Evolutionary conservation across 495 filamentous ascomycete species (phyloP).

Genomic region (Sordaria brevicollis): DNA sequence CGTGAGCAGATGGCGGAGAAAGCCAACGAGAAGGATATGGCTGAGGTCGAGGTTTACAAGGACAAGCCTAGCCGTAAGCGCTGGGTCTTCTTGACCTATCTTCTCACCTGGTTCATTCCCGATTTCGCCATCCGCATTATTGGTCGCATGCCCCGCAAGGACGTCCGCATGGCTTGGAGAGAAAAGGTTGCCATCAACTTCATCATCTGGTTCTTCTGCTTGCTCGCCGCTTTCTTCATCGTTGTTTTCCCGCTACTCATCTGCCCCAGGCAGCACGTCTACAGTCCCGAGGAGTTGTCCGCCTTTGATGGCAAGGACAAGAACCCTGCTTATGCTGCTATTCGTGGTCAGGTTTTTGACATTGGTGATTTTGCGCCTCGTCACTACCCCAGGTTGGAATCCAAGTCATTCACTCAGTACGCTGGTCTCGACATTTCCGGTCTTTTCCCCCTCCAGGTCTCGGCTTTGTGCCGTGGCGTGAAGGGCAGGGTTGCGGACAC

Average conservation of each 20-base stretch:
- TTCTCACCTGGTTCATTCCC: constrained; percentile 79
- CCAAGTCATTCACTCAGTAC: constrained; percentile 61
- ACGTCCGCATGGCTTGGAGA: constrained; percentile 89
- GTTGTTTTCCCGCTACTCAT: constrained; percentile 79
- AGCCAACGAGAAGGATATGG: constrained; percentile 79
- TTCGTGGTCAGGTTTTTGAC: constrained; percentile 86
- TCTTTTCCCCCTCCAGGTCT: constrained; percentile 92
- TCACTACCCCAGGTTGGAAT: constrained; percentile 65
- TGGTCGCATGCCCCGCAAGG: constrained; percentile 83
- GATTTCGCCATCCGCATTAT: constrained; percentile 70
- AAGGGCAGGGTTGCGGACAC: constrained; percentile 50
- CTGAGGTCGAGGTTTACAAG: constrained; percentile 75
- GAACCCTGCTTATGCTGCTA: constrained; percentile 53
- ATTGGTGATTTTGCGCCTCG: constrained; percentile 58
- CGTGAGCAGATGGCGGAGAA: constrained; percentile 91
- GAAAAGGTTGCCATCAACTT: constrained; percentile 98
- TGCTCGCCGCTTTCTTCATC: constrained; percentile 73
- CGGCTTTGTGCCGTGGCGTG: constrained; percentile 74
- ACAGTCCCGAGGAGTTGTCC: constrained; percentile 66
- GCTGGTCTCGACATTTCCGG: constrained; percentile 75
- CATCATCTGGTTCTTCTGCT: constrained; percentile 87
- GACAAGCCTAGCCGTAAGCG: constrained; percentile 77
- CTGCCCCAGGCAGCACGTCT: constrained; percentile 86
- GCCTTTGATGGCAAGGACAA: constrained; percentile 62
- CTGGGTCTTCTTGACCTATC: constrained; percentile 81